Percentiles rank a stretch among this genome's conserved stretches.
Evolutionary conservation across 2,329 filamentous ascomycete species (phyloP).

Genomic region (Cyphellophora europaea): DNA sequence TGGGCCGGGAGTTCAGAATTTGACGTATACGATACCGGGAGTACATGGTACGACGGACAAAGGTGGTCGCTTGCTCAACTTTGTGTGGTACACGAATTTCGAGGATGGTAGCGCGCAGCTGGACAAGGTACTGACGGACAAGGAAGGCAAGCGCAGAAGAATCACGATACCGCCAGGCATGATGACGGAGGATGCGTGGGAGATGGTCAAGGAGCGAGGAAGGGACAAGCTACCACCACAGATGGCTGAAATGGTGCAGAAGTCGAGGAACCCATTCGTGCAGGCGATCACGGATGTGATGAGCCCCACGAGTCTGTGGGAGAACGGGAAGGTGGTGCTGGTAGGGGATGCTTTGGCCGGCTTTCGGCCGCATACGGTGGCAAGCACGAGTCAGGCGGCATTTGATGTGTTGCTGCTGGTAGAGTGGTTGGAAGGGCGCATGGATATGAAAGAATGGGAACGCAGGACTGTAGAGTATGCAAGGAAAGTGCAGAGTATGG

Average conservation of each 20-base stretch:
- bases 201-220: conserved; percentile 16
- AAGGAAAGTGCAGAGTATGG: conserved; percentile 8
- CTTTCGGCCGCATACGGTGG: conserved; percentile 20
- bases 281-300: conserved; percentile 19
- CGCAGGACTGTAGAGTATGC: conserved; percentile 14
- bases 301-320: conserved; percentile 16
- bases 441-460: conserved; percentile 16
- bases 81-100: conserved; percentile 22
- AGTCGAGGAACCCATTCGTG: conserved; percentile 21
- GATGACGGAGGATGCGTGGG: conserved; percentile 21
- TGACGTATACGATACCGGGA: conserved; percentile 22
- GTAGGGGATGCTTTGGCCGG: conserved; percentile 22
- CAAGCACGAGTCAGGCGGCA: conserved; percentile 21
- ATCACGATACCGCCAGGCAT: conserved; percentile 21
- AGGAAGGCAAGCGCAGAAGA: conserved; percentile 18
- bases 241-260: conserved; percentile 18
- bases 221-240: conserved; percentile 15
- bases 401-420: conserved; percentile 16
- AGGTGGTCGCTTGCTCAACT: conserved; percentile 20
- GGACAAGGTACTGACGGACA: conserved; percentile 22
- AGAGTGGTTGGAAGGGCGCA: conserved; percentile 16
- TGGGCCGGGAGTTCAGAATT: conserved; percentile 10
- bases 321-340: conserved; percentile 20
- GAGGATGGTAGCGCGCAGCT: conserved; percentile 12
- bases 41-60: conserved; percentile 17